Evolutionary conservation across 2,329 filamentous ascomycete genomes (phyloP), one percentile per base, ranked within the genome.

Genomic region (Decorospora gaudefroyi): DNA sequence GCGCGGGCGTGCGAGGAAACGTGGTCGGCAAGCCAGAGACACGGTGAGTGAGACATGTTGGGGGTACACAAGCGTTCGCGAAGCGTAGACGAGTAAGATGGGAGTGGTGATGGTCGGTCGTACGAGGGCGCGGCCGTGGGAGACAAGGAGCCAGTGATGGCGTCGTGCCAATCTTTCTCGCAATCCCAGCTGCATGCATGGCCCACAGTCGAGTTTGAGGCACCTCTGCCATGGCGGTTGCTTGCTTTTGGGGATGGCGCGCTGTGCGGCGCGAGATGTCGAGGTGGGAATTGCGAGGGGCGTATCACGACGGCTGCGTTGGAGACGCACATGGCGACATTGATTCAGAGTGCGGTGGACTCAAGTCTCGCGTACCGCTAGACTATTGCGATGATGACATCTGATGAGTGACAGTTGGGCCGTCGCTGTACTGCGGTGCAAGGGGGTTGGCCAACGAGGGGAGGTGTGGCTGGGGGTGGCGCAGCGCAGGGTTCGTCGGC

Each of bases 1-100:
- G 42, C 42, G 28, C 21, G 51, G 21, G 18, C 29, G 44, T 33
- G 55, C 40, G 33, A 53, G 54, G 51, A 56, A 65, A 68, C 64
- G 64, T 65, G 62, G 58, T 42, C 46, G 47, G 49, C 36, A 54
- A 40, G 51, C 53, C 54, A 55, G 45, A 46, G 42, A 42, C 42
- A 50, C 45, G 45, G 52, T 25, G 41, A 49, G 40, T 36, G 50
- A 53, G 40, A 59, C 50, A 52, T 11, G 31, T 41, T 33, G 36
- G 41, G 45, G 48, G 42, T 42, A 54, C 49, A 59, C 58, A 59
- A 39, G 10, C 29, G 43, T 44, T 55, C 35, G 56, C 55, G 49
- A 60, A 43, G 36, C 16, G 53, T 45, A 55, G 49, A 46, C 42
- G 52, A 57, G 46, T 25, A 33, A 44, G 49, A 49, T 44, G 55